A percentile compares a stretch with the other conserved stretches of the same genome.
phyloP scores from a whole-genome alignment of 2,329 filamentous ascomycete genomes.

The Cryphonectria japonica region DNA sequence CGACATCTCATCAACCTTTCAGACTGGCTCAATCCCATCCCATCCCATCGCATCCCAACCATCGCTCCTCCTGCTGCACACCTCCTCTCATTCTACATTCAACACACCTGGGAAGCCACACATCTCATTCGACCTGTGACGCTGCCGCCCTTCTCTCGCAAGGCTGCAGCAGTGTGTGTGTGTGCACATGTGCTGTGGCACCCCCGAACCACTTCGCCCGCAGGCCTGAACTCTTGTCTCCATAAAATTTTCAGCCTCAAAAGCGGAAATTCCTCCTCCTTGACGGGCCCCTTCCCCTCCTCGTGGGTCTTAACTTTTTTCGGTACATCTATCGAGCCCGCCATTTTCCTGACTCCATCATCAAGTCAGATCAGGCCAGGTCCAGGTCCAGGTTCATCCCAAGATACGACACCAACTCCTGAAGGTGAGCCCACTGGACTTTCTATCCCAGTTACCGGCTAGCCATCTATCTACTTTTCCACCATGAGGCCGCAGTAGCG shows the following conservation, averaged over 20 bases:
- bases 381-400: not conserved
- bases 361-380: slow-evolving; percentile 12
- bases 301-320: slow-evolving; percentile 19
- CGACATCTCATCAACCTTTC: not conserved
- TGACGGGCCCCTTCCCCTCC: slow-evolving; percentile 11
- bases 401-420: not conserved
- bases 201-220: too few relatives aligned
- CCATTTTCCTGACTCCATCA: slow-evolving; percentile 22
- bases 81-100: not conserved
- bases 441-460: slow-evolving; percentile 24
- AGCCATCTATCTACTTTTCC: slow-evolving; percentile 27
- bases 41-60: not conserved
- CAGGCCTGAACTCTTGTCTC: slow-evolving; percentile 18
- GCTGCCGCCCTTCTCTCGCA: not conserved
- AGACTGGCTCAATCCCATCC: not conserved
- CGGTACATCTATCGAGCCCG: slow-evolving; percentile 2
- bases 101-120: not conserved
- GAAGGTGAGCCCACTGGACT: slow-evolving; percentile 28
- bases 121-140: not conserved
- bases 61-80: not conserved
- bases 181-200: not conserved
- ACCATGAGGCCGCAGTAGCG: slow-evolving; percentile 25
- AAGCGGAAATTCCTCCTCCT: slow-evolving; percentile 13
- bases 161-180: not conserved
- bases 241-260: slow-evolving; percentile 28